Base-by-base conservation (phyloP, 192 early-diverging fungal species). In the Coemansia sp. region DNA sequence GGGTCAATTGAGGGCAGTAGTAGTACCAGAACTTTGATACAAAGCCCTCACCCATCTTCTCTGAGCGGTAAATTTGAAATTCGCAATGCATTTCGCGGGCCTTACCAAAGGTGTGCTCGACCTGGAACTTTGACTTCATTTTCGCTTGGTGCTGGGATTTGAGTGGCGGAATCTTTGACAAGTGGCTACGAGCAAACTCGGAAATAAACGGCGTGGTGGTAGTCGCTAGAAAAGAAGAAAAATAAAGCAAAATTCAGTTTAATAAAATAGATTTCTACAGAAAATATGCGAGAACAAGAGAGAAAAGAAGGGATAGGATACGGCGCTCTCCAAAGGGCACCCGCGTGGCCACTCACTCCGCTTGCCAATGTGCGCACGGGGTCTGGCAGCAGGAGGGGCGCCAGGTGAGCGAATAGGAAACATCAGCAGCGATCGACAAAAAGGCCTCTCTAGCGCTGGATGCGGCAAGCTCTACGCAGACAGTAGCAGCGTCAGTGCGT, bases 21-120 rank as follows among this genome's bases (percentile, higher is more conserved):
- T 20, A 44, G 66, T 16, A 57, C 49, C 16, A 12, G 41, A 50
- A 50, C 49, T 50, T 24, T 49, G 44, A 9, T 33, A 31, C 55
- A 36, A 24, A 34, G 57, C 7, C 15, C 33, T 16, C 36, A 31
- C 4, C 24, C 29, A 31, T 60, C 57, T 34, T 57, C 24, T 27
- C 57, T 41, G 38, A 9, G 38, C 49, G 55, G 38, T 38, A 52
- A 34, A 60, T 33, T 60, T 6, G 16, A 60, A 57, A 57, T 11
- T 12, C 12, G 53, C 53, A 34, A 34, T n/a, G 49, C 49, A 50
- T 20, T 50, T 50, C 49, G 49, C 49, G n/a, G 49, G 49, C 20
- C 9, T 72, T 90, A 95, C 94, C 94, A 78, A 95, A 95, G 36
- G 91, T 90, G 74, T 98, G 95, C 75, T 98, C 97, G 83, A 96